Evolutionary conservation across 306 rosid species (phyloP).

Genomic region (Neltuma alba): DNA sequence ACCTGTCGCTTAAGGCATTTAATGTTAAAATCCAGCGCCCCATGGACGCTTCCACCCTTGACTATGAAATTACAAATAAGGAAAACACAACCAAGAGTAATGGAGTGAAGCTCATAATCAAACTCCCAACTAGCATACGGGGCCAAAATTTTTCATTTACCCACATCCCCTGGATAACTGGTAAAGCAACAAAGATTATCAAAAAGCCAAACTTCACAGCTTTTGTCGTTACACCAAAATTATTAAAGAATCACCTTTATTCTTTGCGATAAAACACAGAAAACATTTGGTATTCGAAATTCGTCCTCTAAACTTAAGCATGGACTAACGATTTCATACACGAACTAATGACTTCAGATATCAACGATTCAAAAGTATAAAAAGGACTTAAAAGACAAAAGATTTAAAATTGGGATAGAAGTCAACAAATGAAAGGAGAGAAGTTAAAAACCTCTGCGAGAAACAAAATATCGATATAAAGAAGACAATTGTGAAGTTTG

Average conservation of each 20-base stretch:
- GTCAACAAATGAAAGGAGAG: neutral
- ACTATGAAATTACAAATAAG: slow-evolving; percentile 7
- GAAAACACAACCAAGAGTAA: neutral
- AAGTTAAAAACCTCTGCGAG: neutral
- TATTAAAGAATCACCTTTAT: neutral
- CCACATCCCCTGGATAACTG: neutral
- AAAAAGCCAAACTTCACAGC: neutral
- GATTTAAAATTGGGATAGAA: neutral
- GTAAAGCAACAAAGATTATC: neutral
- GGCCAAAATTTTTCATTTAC: neutral
- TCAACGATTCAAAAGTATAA: neutral
- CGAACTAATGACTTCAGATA: neutral
- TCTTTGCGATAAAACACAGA: neutral
- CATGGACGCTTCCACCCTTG: neutral
- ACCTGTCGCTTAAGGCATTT: neutral
- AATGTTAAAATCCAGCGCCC: neutral
- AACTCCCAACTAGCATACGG: neutral
- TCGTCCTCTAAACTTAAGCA: neutral
- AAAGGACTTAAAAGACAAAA: neutral
- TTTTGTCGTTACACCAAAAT: slow-evolving; percentile 1
- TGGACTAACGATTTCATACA: neutral
- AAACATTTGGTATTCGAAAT: neutral
- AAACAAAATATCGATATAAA: neutral
- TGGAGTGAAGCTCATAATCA: neutral
- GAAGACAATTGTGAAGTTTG: neutral